Evolutionary conservation across 208 protist species (phyloP), one percentile per base, ranked within the genome.

Genomic region (Trypanosoma vivax): DNA sequence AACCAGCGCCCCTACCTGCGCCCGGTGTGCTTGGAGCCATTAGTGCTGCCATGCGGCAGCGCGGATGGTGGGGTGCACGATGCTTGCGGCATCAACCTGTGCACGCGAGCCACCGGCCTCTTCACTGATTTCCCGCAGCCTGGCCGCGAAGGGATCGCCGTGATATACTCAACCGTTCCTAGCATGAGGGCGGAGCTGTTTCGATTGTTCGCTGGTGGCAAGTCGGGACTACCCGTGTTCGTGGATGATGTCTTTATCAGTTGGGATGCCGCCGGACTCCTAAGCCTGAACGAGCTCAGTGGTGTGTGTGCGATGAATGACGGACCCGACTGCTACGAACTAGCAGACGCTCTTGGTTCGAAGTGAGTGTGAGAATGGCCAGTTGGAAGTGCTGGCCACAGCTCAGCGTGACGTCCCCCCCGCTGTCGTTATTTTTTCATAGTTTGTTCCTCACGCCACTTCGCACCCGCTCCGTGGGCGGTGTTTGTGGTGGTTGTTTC

Each of bases 181-280:
- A 5, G 25, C 3, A 25, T 50, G 29, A 34, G 31, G 38, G 29
- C 41, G 23, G 13, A 13, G 28, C 14, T 64, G 24, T 49, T 51
- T 11, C 18, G 18, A 16, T 1, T 19, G 0, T 56, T 64, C 43
- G 29, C 33, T 16, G 24, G 9, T 10, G 24, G 16, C 43, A 18
- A 7, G 5, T 16, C 49, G 3, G 34, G 37, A 16, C 48, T 31
- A 10, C 42, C 40, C 5, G 16, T 64, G 2, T 51, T 64, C 56
- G 58, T 56, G 38, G 58, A 64, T 50, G 58, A 64, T 35, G 58
- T 50, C 4, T 64, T 64, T 48, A 42, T 64, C 3, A 10, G 31
- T 2, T 64, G 58, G 58, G 58, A n/a, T 41, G 56, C n/a, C 3
- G 21, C 49, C n/a, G 58, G 49, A 39, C 48, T 49, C n/a, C 16